Base-by-base conservation (phyloP, 192 early-diverging fungal species). In the Coemansia sp. region DNA sequence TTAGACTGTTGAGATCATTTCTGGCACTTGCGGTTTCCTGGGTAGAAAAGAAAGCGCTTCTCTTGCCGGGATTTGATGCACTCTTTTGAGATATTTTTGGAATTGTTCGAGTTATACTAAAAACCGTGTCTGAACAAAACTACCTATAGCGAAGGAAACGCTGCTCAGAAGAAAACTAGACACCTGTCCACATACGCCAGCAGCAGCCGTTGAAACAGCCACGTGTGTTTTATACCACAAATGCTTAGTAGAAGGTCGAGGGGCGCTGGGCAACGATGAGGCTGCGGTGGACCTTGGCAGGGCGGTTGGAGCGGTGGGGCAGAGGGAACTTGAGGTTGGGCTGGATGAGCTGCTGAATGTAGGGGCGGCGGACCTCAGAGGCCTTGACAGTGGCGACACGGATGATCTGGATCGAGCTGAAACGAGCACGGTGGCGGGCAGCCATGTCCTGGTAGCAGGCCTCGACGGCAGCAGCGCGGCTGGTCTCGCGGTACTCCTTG, bases 401-500 rank as follows among this genome's bases (percentile, higher is more conserved):
- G 85, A 99, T 95, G 89, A 99, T 95, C 86, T 99, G 97, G 84
- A 98, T 88, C 46, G 94, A 95, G 84, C 83, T 78, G 86, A 96
- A 98, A 63, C 97, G 92, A 60, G 95, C 94, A 85, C 95, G 93
- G 84, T 97, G 97, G 74, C 93, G 94, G 57, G 97, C 90, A 70
- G 97, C 95, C 97, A 98, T 96, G 84, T 98, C 95, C 85, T 94
- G 91, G 90, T 94, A 90, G 83, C 87, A 88, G 9, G 86, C 36
- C 62, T 84, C 73, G 18, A 90, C 89, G 32, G 89, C 90, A 52
- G 76, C 89, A 22, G 73, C 74, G 70, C 97, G 91, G 72, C 87
- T 83, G 71, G 98, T 83, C 85, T 98, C 95, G 71, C 97, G 91
- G 93, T 97, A 99, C 89, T 98, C 97, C 91, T 98, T 98, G 92